Base-by-base conservation (phyloP, 768 basidiomycete species). In the Mycena capillaripes region DNA sequence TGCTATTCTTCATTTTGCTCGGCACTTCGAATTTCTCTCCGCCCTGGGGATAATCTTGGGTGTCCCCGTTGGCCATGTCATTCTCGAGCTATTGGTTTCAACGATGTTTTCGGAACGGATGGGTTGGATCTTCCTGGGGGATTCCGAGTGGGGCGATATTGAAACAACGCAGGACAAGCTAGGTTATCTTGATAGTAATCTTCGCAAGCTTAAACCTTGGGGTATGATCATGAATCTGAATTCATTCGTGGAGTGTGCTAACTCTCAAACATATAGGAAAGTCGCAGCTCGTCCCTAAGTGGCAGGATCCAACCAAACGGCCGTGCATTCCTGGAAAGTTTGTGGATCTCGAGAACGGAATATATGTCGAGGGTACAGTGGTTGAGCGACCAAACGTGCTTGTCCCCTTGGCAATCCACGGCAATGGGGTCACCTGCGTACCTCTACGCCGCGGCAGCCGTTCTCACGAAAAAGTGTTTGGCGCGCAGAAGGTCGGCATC, bases 401-500 rank as follows among this genome's bases (percentile, higher is more conserved):
- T 23, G 52, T 53, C 5, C 63, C 63, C 2, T 8, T 65, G 36
- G 63, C 63, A 2, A 65, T 65, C 27, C 63, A 65, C 44, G 58
- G 66, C 5, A 67, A 58, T 29, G 66, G 66, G 2, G 46, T 67
- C 21, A 67, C 66, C 12, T 68, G 66, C 27, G 23, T 68, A 2
- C 57, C 50, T 10, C 34, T 68, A 3, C 30, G 21, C 30, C 66
- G 66, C 21, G n/a, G 36, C 8, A 53, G 25, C 12, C 62, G 62
- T 21, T n/a, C 30, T 2, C 48, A 64, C 48, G 63, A 65, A 52
- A 38, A 36, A 25, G 23, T 64, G 30, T 64, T 50, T 29, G 48
- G 42, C 11, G 66, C 66, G 5, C 66, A 46, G 29, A 67, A 67
- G 40, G 56, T 67, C 29, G 66, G 66, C n/a, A 57, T 67, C n/a